These are phyloP conservation scores for Boletus barrowsii DNA, from an alignment of 768 basidiomycete genomes.

Conservation along the genomic window DNA sequence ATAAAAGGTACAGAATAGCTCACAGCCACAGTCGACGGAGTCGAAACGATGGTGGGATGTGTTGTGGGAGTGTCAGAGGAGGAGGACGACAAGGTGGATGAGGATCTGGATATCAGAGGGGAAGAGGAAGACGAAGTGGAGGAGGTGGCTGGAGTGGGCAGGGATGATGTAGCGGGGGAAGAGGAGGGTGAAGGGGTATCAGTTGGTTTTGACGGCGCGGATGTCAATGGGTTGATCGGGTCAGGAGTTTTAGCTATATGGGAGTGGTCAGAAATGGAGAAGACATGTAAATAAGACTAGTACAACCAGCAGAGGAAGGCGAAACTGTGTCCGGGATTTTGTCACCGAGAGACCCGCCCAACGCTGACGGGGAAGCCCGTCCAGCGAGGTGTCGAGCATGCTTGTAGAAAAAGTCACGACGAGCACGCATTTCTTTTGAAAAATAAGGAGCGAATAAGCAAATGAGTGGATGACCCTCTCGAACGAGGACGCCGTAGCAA, in stretches of 20 bases:
- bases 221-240: not conserved
- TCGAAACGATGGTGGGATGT: constrained; percentile 3
- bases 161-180: constrained; percentile 1
- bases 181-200: constrained; percentile 16
- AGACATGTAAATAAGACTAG: not conserved
- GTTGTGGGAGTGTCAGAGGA: constrained; percentile 5
- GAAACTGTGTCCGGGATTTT: not conserved
- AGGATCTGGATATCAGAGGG: not conserved
- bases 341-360: too few relatives aligned
- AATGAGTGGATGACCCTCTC: constrained; percentile 20
- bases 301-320: not conserved
- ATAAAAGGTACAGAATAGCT: constrained; percentile 4
- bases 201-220: constrained; percentile 7
- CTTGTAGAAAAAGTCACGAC: constrained; percentile 14
- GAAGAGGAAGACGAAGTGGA: constrained; percentile 11
- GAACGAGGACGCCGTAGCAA: not conserved
- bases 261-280: not conserved
- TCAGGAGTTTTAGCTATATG: constrained; percentile 8
- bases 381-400: constrained; percentile 11
- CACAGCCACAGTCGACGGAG: constrained; percentile 12
- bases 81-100: not conserved
- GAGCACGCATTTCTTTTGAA: constrained; percentile 11
- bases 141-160: not conserved
- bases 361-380: not conserved
- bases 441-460: constrained; percentile 19